phyloP scores from a whole-genome alignment of 2,329 filamentous ascomycete genomes.

The Xylaria polymorpha region DNA sequence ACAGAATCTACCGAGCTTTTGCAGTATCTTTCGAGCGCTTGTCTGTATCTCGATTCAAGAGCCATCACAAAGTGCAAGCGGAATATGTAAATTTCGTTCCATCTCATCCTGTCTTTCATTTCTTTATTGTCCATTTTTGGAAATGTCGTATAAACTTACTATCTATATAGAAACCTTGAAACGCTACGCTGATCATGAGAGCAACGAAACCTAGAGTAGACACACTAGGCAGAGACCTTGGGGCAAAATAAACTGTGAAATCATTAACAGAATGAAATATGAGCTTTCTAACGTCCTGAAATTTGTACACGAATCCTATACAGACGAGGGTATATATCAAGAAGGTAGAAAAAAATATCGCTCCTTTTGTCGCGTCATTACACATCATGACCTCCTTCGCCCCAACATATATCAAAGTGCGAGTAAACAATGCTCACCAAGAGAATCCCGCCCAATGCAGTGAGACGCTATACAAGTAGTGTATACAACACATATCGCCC shows the following conservation, averaged over 20 bases:
- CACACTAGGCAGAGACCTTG: neutral
- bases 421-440: neutral
- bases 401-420: neutral
- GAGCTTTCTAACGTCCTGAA: neutral
- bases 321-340: slow-evolving; percentile 12
- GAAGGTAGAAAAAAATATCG: neutral
- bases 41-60: neutral
- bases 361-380: neutral
- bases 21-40: neutral
- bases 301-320: slow-evolving; percentile 1
- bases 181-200: neutral
- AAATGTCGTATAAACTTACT: no score
- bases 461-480: slow-evolving; percentile 10
- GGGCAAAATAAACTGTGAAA: neutral
- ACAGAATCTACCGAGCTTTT: no score
- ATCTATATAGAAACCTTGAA: neutral
- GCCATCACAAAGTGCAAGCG: neutral
- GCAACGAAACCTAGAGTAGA: neutral
- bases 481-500: slow-evolving; percentile 1
- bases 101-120: neutral
- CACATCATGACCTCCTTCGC: neutral
- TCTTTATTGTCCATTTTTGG: neutral
- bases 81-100: neutral
- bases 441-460: no score
- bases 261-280: neutral